These are phyloP conservation scores for Hypoxylon subgilvum DNA, from an alignment of 495 filamentous ascomycete species.

Conservation along the genomic window DNA sequence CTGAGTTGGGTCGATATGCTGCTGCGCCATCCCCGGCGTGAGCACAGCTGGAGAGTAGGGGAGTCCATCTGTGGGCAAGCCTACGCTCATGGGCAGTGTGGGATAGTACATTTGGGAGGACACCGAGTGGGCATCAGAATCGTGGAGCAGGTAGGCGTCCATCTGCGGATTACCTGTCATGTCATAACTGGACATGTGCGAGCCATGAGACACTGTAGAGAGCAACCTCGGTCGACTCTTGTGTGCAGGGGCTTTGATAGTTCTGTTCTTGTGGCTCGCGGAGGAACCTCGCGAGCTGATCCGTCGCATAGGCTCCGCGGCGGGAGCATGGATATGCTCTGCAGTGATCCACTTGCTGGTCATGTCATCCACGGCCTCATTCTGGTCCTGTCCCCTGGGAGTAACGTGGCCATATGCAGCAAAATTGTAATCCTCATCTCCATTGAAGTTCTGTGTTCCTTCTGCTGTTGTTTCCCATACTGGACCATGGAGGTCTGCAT, in stretches of 20 bases:
- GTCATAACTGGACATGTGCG: slow-evolving; percentile 56
- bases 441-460: slow-evolving; percentile 61
- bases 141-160: slow-evolving; percentile 56
- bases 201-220: slow-evolving; percentile 51
- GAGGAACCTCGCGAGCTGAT: slow-evolving; percentile 54
- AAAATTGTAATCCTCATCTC: slow-evolving; percentile 57
- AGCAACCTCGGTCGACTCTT: slow-evolving; percentile 53
- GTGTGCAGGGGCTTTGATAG: slow-evolving; percentile 51
- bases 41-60: slow-evolving; percentile 48
- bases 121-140: slow-evolving; percentile 52
- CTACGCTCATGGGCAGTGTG: slow-evolving; percentile 49
- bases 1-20: slow-evolving; percentile 50
- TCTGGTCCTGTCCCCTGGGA: slow-evolving; percentile 54
- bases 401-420: slow-evolving; percentile 57
- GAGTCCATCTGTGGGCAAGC: slow-evolving; percentile 49
- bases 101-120: slow-evolving; percentile 50
- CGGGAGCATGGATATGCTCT: slow-evolving; percentile 40
- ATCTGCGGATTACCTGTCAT: slow-evolving; percentile 56
- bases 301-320: slow-evolving; percentile 56
- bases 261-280: slow-evolving; percentile 56
- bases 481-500: slow-evolving; percentile 56
- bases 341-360: slow-evolving; percentile 52
- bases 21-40: slow-evolving; percentile 46
- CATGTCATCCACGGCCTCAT: slow-evolving; percentile 54
- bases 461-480: slow-evolving; percentile 59